Evolutionary conservation across 1,139 yeast species (phyloP).

Genomic region (Spathaspora sp.): DNA sequence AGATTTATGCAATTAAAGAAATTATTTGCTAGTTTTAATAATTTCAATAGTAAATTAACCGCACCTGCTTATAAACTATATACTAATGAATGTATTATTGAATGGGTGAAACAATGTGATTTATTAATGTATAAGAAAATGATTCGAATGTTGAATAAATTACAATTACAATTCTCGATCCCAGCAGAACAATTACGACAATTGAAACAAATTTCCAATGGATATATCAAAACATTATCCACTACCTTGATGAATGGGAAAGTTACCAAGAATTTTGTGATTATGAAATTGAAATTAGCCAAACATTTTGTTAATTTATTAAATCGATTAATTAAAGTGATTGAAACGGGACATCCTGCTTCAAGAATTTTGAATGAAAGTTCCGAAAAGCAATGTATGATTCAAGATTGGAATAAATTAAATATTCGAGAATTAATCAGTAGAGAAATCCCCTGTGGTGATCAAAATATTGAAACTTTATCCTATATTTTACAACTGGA

Average conservation of each 20-base stretch:
- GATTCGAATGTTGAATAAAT: constrained; percentile 63
- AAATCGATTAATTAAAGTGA: constrained; percentile 56
- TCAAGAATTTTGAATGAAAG: constrained; percentile 48
- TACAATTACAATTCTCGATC: constrained; percentile 57
- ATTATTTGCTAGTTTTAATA: constrained; percentile 51
- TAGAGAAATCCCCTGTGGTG: constrained; percentile 57
- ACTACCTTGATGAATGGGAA: constrained; percentile 32
- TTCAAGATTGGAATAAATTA: constrained; percentile 58
- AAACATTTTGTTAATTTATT: constrained; percentile 56
- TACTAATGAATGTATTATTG: constrained; percentile 45
- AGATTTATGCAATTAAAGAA: constrained; percentile 68
- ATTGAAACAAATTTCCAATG: constrained; percentile 44
- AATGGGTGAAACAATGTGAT: constrained; percentile 73
- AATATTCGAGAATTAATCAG: constrained; percentile 50
- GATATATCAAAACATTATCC: constrained; percentile 42
- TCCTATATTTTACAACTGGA: constrained; percentile 43
- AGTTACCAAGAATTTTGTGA: constrained; percentile 51
- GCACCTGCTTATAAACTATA: constrained; percentile 65
- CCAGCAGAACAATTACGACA: constrained; percentile 56
- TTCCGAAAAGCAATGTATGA: constrained; percentile 52
- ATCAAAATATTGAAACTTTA: constrained; percentile 29
- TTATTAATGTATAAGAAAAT: constrained; percentile 58
- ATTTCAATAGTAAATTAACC: constrained; percentile 62
- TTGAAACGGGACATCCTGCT: constrained; percentile 60
- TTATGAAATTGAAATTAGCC: constrained; percentile 55